These are phyloP conservation scores for Zea luxurians DNA, from an alignment of 176 grass and related monocot species.

Conservation along the genomic window DNA sequence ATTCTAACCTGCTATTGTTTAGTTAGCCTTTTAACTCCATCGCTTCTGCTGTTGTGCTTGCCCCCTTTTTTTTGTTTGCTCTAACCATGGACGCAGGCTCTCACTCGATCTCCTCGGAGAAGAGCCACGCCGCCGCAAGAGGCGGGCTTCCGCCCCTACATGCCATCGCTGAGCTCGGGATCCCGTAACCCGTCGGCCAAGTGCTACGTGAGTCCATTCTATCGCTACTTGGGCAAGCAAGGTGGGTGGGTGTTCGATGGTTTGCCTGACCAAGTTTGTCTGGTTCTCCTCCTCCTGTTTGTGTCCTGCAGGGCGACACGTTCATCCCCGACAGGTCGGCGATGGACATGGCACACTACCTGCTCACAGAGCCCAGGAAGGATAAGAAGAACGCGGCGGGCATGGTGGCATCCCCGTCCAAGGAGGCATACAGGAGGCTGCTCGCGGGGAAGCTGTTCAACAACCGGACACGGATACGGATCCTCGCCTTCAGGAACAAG, in stretches of 20 bases:
- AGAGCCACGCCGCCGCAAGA: slow-evolving; percentile 53
- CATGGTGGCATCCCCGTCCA: slow-evolving; percentile 44
- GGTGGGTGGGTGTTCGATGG: slow-evolving; percentile 12
- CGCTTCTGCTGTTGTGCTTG: not conserved
- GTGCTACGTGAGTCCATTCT: slow-evolving; percentile 42
- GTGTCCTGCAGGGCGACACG: slow-evolving; percentile 52
- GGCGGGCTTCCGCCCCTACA: slow-evolving; percentile 49
- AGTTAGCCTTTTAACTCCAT: not conserved
- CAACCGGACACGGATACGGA: slow-evolving; percentile 64
- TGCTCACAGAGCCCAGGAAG: slow-evolving; percentile 59
- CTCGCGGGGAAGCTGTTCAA: slow-evolving; percentile 70
- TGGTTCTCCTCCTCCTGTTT: not conserved
- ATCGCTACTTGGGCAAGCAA: not conserved
- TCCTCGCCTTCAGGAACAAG: slow-evolving; percentile 71
- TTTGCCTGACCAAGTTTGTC: slow-evolving; percentile 16
- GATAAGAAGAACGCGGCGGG: slow-evolving; percentile 63
- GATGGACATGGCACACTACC: slow-evolving; percentile 73
- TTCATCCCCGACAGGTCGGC: slow-evolving; percentile 70
- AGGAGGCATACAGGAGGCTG: slow-evolving; percentile 63
- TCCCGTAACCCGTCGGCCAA: slow-evolving; percentile 53
- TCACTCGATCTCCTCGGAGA: slow-evolving; percentile 49
- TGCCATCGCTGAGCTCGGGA: slow-evolving; percentile 48
- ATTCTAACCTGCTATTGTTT: not conserved
- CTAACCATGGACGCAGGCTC: slow-evolving; percentile 64
- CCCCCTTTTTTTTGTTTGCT: not conserved